Conservation (phyloP, 495 filamentous ascomycete species). For the Xylaria castorea region DNA sequence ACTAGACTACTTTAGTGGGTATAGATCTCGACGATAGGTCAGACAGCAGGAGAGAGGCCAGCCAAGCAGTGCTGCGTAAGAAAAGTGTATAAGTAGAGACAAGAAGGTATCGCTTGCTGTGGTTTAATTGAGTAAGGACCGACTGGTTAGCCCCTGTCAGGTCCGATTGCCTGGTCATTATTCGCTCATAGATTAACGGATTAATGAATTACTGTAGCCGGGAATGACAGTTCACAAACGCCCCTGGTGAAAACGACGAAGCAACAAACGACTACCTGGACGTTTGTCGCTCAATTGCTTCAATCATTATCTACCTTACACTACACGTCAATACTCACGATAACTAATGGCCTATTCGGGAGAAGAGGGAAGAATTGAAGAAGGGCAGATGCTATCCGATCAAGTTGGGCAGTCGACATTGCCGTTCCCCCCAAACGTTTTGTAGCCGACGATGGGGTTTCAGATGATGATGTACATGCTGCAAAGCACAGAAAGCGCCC, state of each 20-base stretch:
- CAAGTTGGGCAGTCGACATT: background rate
- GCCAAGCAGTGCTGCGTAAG: background rate
- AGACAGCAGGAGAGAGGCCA: background rate
- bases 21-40: background rate
- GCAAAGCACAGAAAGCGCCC: conserved; percentile 8
- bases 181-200: conserved; percentile 7
- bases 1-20: no score
- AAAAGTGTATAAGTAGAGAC: background rate
- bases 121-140: conserved; percentile 29
- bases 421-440: background rate
- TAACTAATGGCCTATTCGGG: background rate
- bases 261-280: background rate
- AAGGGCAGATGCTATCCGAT: background rate
- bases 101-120: background rate
- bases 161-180: conserved; percentile 10
- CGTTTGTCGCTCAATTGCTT: conserved; percentile 1
- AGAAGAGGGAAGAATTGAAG: background rate
- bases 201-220: conserved; percentile 19
- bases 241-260: background rate
- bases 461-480: conserved; percentile 23
- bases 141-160: conserved; percentile 12
- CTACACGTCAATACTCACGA: background rate
- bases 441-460: conserved; percentile 19
- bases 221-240: background rate
- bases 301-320: background rate